Base-by-base conservation (phyloP, 192 early-diverging fungal species). In the Coemansia sp. region DNA sequence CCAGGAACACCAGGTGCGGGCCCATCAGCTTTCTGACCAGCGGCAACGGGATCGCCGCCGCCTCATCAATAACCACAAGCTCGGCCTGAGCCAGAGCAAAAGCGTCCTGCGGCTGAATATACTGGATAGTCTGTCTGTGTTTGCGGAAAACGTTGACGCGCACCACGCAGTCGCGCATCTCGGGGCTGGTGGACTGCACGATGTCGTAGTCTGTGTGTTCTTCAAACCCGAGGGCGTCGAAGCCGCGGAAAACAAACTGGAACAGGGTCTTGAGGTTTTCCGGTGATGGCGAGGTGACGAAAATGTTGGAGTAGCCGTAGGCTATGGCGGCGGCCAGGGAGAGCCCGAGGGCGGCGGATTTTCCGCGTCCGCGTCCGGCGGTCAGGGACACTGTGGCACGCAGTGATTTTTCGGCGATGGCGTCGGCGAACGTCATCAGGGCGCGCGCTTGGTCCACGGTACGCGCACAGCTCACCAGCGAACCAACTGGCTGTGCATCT, bases 131-230 rank as follows among this genome's bases (percentile, higher is more conserved):
- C 80, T 99, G 97, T 12, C 97, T 84, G 78, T 99, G 97, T 68
- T 96, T 90, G 60, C 90, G 87, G 85, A 96, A 96, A 60, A 99
- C 87, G 71, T 98, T 97, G 34, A 99, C 94, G 48, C 96, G 78
- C 22, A 99, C 97, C 36, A 99, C 91, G 14, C 94, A 92, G 69
- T 96, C 95, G 73, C 95, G 92, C 78, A 96, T 93, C 12, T 90
- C 94, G 16, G 95, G 94, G 82, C 96, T 95, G 64, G 94, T 97
- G 17, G 92, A 93, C 83, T 98, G 97, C n/a, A 97, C 87, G 71
- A 99, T 96, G 74, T 97, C 94, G 63, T 99, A 99, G 84, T 99
- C 97, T 74, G 96, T 83, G 76, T 99, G 97, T 75, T 99, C 97
- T 67, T 97, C 93, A 71, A 97, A 99, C n/a, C 93, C 91, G 56